These are phyloP conservation scores for Chlorella sorokiniana DNA, from an alignment of 139 green algal genomes.

Conservation along the genomic window DNA sequence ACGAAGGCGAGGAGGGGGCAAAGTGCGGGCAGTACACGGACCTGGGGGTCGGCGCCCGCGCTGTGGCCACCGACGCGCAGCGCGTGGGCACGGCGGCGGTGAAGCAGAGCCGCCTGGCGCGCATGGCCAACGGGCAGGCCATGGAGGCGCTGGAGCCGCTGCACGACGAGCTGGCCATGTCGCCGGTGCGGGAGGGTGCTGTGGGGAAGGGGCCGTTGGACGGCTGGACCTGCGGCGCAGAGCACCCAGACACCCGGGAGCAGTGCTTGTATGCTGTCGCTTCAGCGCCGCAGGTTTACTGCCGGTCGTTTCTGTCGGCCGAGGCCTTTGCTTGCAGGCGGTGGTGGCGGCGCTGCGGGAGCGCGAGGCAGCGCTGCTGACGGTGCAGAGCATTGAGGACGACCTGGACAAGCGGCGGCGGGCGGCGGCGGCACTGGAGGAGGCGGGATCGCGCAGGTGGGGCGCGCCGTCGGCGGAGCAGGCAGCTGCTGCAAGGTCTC, in stretches of 20 bases:
- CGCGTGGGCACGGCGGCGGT: slow-evolving; percentile 50
- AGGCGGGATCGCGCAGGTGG: slow-evolving; percentile 26
- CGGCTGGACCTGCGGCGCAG: background rate
- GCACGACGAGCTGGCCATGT: slow-evolving; percentile 70
- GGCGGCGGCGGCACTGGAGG: slow-evolving; percentile 42
- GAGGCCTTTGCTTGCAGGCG: slow-evolving; percentile 35
- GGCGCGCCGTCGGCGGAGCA: no score
- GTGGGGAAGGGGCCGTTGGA: background rate
- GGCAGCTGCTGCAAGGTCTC: background rate
- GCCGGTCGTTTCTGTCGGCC: background rate
- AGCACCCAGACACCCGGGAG: no score
- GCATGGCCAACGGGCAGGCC: slow-evolving; percentile 33
- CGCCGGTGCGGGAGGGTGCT: slow-evolving; percentile 40
- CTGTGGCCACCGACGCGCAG: slow-evolving; percentile 44
- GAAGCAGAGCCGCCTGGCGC: slow-evolving; percentile 42
- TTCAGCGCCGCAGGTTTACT: background rate
- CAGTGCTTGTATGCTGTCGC: background rate
- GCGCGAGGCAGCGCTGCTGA: slow-evolving; percentile 69
- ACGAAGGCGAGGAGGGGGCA: slow-evolving; percentile 64
- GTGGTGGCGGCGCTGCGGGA: slow-evolving; percentile 55
- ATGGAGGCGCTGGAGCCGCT: slow-evolving; percentile 56
- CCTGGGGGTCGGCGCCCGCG: slow-evolving; percentile 32
- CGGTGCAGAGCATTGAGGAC: slow-evolving; percentile 59
- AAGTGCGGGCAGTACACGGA: slow-evolving; percentile 55
- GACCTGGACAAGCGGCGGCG: slow-evolving; percentile 54